Conservation (phyloP, 306 rosid genomes). For the Vachellia collinsii region DNA sequence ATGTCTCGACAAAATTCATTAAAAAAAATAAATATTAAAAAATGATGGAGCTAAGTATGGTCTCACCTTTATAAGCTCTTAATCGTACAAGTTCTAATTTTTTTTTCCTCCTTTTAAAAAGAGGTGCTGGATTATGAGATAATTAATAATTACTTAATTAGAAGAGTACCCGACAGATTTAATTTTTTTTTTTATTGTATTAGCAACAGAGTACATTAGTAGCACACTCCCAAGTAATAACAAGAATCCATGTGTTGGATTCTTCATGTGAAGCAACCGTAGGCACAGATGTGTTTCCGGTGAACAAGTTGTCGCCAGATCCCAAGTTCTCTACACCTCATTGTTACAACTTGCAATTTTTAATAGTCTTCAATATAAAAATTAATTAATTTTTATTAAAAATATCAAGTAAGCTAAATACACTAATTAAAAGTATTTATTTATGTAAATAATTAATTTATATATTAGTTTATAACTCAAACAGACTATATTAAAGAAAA, state of each 20-base stretch:
- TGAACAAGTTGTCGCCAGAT: too few relatives aligned
- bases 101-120: background rate
- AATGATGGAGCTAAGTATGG: background rate
- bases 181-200: background rate
- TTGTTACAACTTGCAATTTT: too few relatives aligned
- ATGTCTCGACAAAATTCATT: background rate
- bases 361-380: too few relatives aligned
- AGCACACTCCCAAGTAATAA: background rate
- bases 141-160: too few relatives aligned
- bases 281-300: background rate
- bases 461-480: too few relatives aligned
- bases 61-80: background rate
- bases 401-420: too few relatives aligned
- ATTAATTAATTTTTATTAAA: too few relatives aligned
- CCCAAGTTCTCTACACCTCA: too few relatives aligned
- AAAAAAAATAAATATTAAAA: background rate
- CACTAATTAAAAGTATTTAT: too few relatives aligned
- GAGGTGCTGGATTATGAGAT: background rate
- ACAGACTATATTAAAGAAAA: too few relatives aligned
- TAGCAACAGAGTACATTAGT: background rate
- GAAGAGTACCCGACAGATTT: background rate
- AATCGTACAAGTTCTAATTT: background rate
- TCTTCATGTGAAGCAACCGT: background rate
- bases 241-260: background rate
- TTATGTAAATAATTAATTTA: too few relatives aligned